These are phyloP conservation scores for Mycena epipterygia DNA, from an alignment of 768 basidiomycete genomes.

Conservation along the genomic window DNA sequence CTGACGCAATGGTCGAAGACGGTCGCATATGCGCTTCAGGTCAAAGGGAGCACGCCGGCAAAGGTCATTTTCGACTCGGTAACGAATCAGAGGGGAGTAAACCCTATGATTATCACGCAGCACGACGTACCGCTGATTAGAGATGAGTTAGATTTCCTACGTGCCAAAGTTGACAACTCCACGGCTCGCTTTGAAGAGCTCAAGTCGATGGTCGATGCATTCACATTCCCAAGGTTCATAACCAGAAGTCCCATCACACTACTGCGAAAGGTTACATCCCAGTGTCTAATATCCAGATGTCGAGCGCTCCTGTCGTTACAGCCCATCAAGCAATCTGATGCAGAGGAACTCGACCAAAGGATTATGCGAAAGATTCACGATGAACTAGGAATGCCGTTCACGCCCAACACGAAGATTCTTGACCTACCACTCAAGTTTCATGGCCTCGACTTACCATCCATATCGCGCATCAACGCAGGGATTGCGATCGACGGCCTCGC, in stretches of 20 bases:
- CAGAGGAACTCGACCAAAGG: constrained; percentile 2
- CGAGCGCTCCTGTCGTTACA: constrained; percentile 20
- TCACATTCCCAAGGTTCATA: constrained; percentile 13
- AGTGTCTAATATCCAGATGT: constrained; percentile 11
- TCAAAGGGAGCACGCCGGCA: neutral
- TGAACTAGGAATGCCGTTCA: constrained; percentile 17
- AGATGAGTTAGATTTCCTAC: constrained; percentile 10
- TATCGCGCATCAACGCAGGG: constrained; percentile 18
- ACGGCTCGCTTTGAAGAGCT: neutral
- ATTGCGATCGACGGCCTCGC: constrained; percentile 21
- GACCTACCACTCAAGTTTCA: constrained; percentile 5
- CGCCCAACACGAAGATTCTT: constrained; percentile 9
- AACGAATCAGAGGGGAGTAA: neutral
- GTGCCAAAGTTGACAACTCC: constrained; percentile 17
- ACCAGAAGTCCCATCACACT: constrained; percentile 10
- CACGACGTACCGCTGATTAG: constrained; percentile 12
- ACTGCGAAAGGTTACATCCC: constrained; percentile 5
- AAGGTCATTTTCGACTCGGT: neutral
- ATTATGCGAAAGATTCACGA: constrained; percentile 3
- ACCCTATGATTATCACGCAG: neutral
- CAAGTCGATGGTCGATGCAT: constrained; percentile 11
- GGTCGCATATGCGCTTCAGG: neutral
- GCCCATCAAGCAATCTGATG: constrained; percentile 22
- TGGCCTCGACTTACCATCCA: constrained; percentile 28
- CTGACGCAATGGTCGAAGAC: constrained; percentile 13